Evolutionary conservation across 805 yeast genomes (phyloP).

Genomic region (Zygosaccharomyces lentus): DNA sequence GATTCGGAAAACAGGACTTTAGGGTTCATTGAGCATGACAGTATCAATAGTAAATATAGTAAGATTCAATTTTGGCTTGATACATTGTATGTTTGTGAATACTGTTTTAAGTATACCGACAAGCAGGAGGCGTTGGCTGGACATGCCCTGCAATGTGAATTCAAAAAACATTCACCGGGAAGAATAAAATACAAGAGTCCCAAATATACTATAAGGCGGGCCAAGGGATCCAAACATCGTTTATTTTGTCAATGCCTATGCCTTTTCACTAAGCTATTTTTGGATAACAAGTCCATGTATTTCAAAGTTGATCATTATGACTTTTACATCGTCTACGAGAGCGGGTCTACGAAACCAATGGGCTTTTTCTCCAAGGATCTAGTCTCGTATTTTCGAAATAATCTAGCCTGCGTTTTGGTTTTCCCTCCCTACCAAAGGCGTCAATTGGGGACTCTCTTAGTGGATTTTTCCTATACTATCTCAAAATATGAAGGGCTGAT

Average conservation of each 20-base stretch:
- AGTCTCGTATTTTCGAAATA: slow-evolving; percentile 70
- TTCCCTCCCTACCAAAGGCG: slow-evolving; percentile 89
- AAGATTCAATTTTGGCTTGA: slow-evolving; percentile 47
- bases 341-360: slow-evolving; percentile 52
- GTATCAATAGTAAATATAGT: background rate
- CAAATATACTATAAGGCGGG: slow-evolving; percentile 52
- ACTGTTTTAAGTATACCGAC: slow-evolving; percentile 78
- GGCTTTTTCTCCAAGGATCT: slow-evolving; percentile 92
- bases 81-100: slow-evolving; percentile 65
- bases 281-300: slow-evolving; percentile 85
- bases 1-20: slow-evolving; percentile 42
- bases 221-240: slow-evolving; percentile 60
- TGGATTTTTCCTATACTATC: slow-evolving; percentile 76
- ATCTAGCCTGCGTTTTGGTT: slow-evolving; percentile 83
- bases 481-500: slow-evolving; percentile 58
- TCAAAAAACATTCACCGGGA: slow-evolving; percentile 52
- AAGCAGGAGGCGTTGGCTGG: slow-evolving; percentile 39
- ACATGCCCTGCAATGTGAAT: slow-evolving; percentile 50
- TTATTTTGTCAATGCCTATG: slow-evolving; percentile 79
- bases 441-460: slow-evolving; percentile 71
- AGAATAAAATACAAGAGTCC: slow-evolving; percentile 61
- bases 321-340: slow-evolving; percentile 68
- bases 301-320: slow-evolving; percentile 76
- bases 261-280: slow-evolving; percentile 78
- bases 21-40: slow-evolving; percentile 36